These are phyloP conservation scores for Yamadazyma olivae DNA, from an alignment of 805 yeast genomes.

Conservation along the genomic window DNA sequence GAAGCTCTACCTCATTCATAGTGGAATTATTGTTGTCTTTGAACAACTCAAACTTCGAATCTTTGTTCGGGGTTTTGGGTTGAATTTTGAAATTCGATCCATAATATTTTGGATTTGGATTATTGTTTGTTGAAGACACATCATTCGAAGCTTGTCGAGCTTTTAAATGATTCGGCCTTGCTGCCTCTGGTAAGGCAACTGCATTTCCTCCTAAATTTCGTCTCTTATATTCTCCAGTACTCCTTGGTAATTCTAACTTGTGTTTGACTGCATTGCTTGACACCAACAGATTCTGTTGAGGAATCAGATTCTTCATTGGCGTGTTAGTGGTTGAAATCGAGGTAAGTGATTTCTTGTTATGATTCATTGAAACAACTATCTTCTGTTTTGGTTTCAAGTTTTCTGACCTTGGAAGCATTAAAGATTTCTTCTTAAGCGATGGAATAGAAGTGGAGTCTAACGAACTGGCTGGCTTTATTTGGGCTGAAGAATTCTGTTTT, in stretches of 20 bases:
- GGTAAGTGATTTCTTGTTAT: slow-evolving; percentile 8
- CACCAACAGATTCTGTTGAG: background rate
- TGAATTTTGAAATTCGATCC: slow-evolving; percentile 6
- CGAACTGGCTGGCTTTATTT: slow-evolving; percentile 13
- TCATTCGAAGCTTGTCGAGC: background rate
- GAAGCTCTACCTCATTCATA: slow-evolving; percentile 18
- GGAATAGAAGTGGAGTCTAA: slow-evolving; percentile 18
- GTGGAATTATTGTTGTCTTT: slow-evolving; percentile 11
- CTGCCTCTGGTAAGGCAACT: slow-evolving; percentile 37
- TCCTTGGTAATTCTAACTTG: slow-evolving; percentile 1
- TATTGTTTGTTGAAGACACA: too few relatives aligned
- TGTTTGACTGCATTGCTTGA: slow-evolving; percentile 1
- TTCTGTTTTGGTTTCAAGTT: slow-evolving; percentile 26
- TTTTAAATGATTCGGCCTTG: slow-evolving; percentile 18
- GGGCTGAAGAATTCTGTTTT: slow-evolving; percentile 7
- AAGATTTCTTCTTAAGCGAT: slow-evolving; percentile 23
- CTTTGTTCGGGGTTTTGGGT: slow-evolving; percentile 5
- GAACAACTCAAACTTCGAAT: slow-evolving; percentile 1
- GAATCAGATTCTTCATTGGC: background rate
- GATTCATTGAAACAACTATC: slow-evolving; percentile 22
- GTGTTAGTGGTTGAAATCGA: background rate
- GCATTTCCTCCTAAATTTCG: slow-evolving; percentile 24
- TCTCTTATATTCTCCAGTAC: slow-evolving; percentile 9
- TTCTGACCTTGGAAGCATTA: slow-evolving; percentile 20
- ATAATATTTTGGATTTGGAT: background rate